Conservation (phyloP, 352 stramenopile species). For the Thalassiosira exigua region DNA sequence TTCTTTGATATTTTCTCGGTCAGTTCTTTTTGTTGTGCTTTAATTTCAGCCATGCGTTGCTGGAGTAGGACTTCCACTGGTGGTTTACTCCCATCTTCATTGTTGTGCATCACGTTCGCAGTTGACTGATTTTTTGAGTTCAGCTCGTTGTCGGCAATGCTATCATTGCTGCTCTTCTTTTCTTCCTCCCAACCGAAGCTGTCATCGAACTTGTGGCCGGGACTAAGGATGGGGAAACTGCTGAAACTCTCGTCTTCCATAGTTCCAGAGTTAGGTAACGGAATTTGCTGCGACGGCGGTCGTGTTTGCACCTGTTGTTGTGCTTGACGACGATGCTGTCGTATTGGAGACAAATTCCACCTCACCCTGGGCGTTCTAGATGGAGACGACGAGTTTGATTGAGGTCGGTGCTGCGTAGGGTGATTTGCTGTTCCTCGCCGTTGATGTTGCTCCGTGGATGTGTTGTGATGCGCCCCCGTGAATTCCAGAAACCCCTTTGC, state of each 20-base stretch:
- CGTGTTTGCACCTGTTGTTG: background rate
- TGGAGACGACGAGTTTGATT: constrained; percentile 1
- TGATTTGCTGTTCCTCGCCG: too few relatives aligned
- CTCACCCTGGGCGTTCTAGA: constrained; percentile 8
- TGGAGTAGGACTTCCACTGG: constrained; percentile 33
- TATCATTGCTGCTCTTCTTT: too few relatives aligned
- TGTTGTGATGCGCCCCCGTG: too few relatives aligned
- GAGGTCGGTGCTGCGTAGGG: background rate
- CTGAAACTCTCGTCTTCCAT: constrained; percentile 39
- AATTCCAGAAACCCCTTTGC: too few relatives aligned
- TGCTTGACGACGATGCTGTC: background rate
- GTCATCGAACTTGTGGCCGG: constrained; percentile 48
- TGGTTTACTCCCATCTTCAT: background rate
- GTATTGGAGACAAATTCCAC: constrained; percentile 17
- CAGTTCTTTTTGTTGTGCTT: constrained; percentile 24
- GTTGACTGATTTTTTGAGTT: too few relatives aligned
- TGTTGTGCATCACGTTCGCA: background rate
- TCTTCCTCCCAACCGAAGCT: background rate
- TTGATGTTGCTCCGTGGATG: background rate
- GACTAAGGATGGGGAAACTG: constrained; percentile 54
- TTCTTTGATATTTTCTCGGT: constrained; percentile 45
- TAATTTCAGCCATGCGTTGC: constrained; percentile 40
- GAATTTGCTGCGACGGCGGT: background rate
- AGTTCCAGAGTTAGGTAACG: background rate
- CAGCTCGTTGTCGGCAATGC: too few relatives aligned